These are phyloP conservation scores for Microbotryomycetes sp. DNA, from an alignment of 1,284 basidiomycete genomes.

Conservation along the genomic window DNA sequence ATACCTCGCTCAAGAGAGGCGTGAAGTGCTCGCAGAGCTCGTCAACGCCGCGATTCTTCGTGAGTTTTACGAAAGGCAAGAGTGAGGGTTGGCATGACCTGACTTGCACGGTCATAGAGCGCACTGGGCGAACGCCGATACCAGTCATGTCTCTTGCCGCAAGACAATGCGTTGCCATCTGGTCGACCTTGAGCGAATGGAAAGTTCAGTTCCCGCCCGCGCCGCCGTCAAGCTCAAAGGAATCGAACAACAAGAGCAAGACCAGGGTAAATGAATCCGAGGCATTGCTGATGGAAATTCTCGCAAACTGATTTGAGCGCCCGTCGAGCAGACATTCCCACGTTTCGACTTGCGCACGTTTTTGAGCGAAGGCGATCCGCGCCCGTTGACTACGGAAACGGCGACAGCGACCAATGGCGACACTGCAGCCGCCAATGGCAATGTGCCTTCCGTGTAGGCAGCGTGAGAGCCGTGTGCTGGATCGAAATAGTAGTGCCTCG, in stretches of 20 bases:
- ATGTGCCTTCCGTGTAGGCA: too few species aligned
- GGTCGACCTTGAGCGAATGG: conserved; percentile 29
- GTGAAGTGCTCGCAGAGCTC: conserved; percentile 73
- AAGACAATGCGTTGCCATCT: conserved; percentile 26
- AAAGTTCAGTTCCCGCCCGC: conserved; percentile 28
- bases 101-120: conserved; percentile 4
- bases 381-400: neutral
- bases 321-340: conserved; percentile 9
- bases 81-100: neutral
- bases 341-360: conserved; percentile 19
- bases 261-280: neutral
- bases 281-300: neutral
- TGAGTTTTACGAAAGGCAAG: conserved; percentile 42
- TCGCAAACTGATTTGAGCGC: neutral
- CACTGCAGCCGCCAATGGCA: neutral
- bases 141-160: conserved; percentile 29
- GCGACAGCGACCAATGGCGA: neutral
- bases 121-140: conserved; percentile 23
- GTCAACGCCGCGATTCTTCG: conserved; percentile 76
- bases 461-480: too few species aligned
- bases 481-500: too few species aligned
- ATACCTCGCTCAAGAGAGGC: conserved; percentile 62
- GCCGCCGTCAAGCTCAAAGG: conserved; percentile 6
- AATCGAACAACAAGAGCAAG: neutral
- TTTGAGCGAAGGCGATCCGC: conserved; percentile 2